These are phyloP conservation scores for Infundibulicybe gibba DNA, from an alignment of 768 basidiomycete species.

Conservation along the genomic window DNA sequence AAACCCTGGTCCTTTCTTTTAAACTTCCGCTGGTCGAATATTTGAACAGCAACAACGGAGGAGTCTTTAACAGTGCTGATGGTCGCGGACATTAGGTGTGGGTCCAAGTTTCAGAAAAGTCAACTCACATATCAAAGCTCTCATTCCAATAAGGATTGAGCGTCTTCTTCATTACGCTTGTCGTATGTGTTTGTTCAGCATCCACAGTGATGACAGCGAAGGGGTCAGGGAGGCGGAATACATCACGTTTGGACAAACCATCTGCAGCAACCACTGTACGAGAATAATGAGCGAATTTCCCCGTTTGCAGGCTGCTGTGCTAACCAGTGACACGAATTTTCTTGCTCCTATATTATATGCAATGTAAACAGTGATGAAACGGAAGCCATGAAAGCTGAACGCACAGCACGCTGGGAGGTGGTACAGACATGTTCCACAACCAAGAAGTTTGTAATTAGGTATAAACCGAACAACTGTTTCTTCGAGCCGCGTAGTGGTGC, in stretches of 20 bases:
- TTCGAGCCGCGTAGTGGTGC: not conserved
- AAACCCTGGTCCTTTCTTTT: conserved; percentile 98
- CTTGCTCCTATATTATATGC: conserved; percentile 43
- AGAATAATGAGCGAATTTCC: conserved; percentile 2
- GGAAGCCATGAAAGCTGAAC: conserved; percentile 14
- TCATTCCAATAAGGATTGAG: conserved; percentile 97
- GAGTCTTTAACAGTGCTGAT: conserved; percentile 91
- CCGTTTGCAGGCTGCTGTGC: not conserved
- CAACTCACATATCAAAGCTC: conserved; percentile 89
- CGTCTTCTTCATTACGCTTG: conserved; percentile 95
- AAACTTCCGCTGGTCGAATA: conserved; percentile 99
- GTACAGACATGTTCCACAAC: conserved; percentile 35
- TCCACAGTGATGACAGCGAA: conserved; percentile 99
- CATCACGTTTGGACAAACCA: conserved; percentile 90
- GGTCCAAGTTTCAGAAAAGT: not conserved
- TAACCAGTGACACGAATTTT: conserved; percentile 78
- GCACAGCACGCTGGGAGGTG: conserved; percentile 41
- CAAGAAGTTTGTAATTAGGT: not conserved
- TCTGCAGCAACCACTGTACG: conserved; percentile 89
- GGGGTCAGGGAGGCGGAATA: conserved; percentile 94
- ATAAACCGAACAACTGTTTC: not conserved
- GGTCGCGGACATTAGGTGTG: conserved; percentile 4
- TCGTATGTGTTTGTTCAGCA: conserved; percentile 95
- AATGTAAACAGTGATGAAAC: conserved; percentile 1
- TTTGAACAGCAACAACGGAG: conserved; percentile 97